These are phyloP conservation scores for Mycena sanguinolenta DNA, from an alignment of 768 basidiomycete genomes.

Conservation along the genomic window DNA sequence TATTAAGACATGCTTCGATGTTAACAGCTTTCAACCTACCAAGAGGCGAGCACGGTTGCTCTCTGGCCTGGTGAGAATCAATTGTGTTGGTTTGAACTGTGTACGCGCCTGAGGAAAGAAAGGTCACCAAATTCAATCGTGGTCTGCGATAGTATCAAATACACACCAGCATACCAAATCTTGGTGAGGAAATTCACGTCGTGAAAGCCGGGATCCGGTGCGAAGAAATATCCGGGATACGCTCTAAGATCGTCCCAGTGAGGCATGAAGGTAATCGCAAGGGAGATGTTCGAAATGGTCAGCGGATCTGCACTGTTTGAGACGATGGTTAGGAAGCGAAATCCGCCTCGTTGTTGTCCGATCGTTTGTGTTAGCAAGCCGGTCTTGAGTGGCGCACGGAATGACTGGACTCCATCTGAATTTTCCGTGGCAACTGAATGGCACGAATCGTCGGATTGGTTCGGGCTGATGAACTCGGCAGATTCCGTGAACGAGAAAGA, in stretches of 20 bases:
- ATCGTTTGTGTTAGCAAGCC: constrained; percentile 52
- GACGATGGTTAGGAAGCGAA: constrained; percentile 61
- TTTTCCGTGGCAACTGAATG: constrained; percentile 40
- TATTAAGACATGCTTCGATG: background rate
- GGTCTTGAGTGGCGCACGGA: constrained; percentile 44
- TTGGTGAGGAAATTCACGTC: constrained; percentile 63
- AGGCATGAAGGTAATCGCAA: constrained; percentile 62
- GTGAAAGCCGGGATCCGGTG: constrained; percentile 55
- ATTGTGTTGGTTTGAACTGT: constrained; percentile 67
- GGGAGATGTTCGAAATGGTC: constrained; percentile 57
- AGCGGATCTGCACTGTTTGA: constrained; percentile 53
- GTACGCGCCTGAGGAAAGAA: constrained; percentile 50
- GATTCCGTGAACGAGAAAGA: constrained; percentile 67
- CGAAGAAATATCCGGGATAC: constrained; percentile 64
- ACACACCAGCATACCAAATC: constrained; percentile 64
- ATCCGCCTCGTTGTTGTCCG: constrained; percentile 60
- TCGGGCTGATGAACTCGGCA: constrained; percentile 59
- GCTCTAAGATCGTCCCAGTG: constrained; percentile 60
- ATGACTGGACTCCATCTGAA: constrained; percentile 51
- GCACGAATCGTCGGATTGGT: constrained; percentile 58
- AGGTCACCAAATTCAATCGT: background rate
- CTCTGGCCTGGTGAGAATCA: constrained; percentile 50
- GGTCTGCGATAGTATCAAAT: background rate
- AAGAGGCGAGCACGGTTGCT: constrained; percentile 45
- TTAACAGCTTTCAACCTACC: background rate